Evolutionary conservation across 495 filamentous ascomycete genomes (phyloP), one percentile per base, ranked within the genome.

Genomic region (Podospora bellae-mahoneyi): DNA sequence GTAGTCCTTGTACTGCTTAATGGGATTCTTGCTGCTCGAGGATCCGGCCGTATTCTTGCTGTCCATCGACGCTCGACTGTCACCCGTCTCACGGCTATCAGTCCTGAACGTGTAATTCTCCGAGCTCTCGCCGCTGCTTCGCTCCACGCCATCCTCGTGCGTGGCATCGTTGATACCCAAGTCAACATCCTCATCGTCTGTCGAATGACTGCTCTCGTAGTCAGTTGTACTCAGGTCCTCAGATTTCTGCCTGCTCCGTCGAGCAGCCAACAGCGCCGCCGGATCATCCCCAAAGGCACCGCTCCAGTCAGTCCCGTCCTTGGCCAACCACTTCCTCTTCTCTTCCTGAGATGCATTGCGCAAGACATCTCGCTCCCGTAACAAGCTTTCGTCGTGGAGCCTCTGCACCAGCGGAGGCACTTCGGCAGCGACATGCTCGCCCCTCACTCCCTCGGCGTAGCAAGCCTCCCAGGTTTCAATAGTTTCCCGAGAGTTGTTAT

Each of bases 401-500:
- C 87, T 81, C 68, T 87, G 84, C 1, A 93, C 82, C 5, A 83
- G 74, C 0, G 86, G 82, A 0, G 92, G 91, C 1, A 96, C 78
- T 68, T 92, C 89, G 34, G 85, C 85, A 1, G 80, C 74, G 4
- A 97, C 92, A 2, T 84, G 82, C 60, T 85, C 85, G 0, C 81
- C 78, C 7, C 94, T 86, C 0, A 96, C 91, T 4, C 94, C 94
- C 77, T 98, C 92, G 0, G 91, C 86, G 26, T 88, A 83, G 73
- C 94, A 97, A 0, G 92, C 92, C 78, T 97, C 91, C 93, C 93
- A 97, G 3, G 89, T 91, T 81, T 97, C 94, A 71, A 90, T 96
- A 0, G 94, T 97, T 81, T 97, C 94, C 57, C 94, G 87, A 3
- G 89, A 88, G 74, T 97, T 88, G 71, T 95, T 97, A 77, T 97